Evolutionary conservation across 768 basidiomycete species (phyloP), one percentile per base, ranked within the genome.

Genomic region (Phaeolepiota aurea): DNA sequence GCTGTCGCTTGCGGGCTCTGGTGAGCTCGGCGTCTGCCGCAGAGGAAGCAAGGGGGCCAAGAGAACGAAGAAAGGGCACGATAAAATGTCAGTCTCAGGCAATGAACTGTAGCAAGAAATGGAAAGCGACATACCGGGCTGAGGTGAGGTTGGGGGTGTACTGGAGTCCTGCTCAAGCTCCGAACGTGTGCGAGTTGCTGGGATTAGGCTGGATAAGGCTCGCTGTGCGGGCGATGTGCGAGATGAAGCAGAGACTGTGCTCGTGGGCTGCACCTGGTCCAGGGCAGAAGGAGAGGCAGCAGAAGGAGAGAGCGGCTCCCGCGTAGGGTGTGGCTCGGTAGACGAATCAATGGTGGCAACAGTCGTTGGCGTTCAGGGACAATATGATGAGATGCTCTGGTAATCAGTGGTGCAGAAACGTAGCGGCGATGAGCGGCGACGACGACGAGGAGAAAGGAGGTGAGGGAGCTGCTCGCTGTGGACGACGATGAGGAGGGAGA

Each of bases 1-100:
- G 73, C 68, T 80, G 80, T 69, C 82, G 72, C 70, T 85, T 85
- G 63, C 72, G 72, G 50, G 77, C 76, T 59, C 79, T 68, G 41
- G 69, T 47, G 47, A 62, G 62, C 61, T 77, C 77, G 61, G 65
- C 47, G 56, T 72, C 70, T 72, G 58, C 54, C 56, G 60, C 50
- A 48, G 45, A 33, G 46, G 44, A 7, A 28, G n/a, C n/a, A 16
- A 39, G n/a, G 42, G 44, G 18, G 23, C 40, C 32, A 13, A 45
- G 4, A 20, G 43, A 48, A 32, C 32, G 35, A 18, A 47, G 32
- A 41, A 34, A 46, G 14, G 40, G 36, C 37, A 36, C 38, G 34
- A 39, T 44, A 44, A 38, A 38, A 31, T 39, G 25, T 52, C 33
- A 50, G 47, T 33, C 19, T 37, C 32, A 31, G 33, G 23, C 28